phyloP scores from a whole-genome alignment of 164 flowering plant genomes.

The Magnolia changhungtana region DNA sequence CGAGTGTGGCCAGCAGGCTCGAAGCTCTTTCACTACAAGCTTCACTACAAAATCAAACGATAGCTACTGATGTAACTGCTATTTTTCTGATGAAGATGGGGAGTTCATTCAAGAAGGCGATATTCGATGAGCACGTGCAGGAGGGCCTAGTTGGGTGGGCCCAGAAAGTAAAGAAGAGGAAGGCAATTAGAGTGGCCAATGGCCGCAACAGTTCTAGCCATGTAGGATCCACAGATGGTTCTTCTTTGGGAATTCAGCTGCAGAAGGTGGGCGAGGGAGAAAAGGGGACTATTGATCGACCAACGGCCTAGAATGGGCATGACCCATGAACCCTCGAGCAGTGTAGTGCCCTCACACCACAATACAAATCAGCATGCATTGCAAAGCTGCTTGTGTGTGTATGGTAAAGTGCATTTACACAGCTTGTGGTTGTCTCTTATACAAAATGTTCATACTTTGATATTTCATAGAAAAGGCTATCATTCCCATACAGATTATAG shows the following conservation, averaged over 20 bases:
- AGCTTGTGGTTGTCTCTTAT: neutral
- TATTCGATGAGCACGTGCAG: slow-evolving; percentile 19
- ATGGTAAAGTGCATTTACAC: neutral
- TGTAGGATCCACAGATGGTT: neutral
- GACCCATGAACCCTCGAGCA: neutral
- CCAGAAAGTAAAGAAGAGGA: slow-evolving; percentile 15
- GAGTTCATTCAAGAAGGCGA: slow-evolving; percentile 19
- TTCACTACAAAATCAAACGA: neutral
- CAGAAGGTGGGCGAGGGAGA: neutral
- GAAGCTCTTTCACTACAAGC: neutral
- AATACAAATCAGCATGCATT: too few relatives aligned
- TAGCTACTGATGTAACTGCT: neutral
- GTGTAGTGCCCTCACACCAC: neutral
- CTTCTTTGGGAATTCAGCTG: slow-evolving; percentile 18
- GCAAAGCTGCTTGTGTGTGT: neutral
- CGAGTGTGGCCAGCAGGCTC: neutral
- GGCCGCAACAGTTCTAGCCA: neutral
- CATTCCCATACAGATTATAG: too few relatives aligned
- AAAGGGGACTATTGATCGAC: slow-evolving; percentile 8
- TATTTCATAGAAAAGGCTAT: too few relatives aligned
- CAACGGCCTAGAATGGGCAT: neutral
- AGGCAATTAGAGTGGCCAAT: slow-evolving; percentile 1
- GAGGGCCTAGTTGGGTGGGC: slow-evolving; percentile 22
- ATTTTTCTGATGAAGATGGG: slow-evolving; percentile 12
- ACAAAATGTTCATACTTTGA: neutral